Base-by-base conservation (phyloP, 2,329 filamentous ascomycete species). In the Pyrenophora seminiperda region DNA sequence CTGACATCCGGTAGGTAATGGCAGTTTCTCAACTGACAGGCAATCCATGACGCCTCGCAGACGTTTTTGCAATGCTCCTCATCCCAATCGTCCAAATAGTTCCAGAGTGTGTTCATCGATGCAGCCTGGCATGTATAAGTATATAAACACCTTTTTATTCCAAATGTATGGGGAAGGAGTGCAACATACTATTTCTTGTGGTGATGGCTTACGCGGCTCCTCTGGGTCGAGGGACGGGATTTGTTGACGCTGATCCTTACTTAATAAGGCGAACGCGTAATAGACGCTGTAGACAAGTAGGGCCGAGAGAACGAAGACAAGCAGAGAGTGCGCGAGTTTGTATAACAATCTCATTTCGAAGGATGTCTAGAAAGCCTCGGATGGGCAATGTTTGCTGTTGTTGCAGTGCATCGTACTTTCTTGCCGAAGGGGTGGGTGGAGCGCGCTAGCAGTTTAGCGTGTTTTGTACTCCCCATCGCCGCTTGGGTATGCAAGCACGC, bases 21-120 rank as follows among this genome's bases (percentile, higher is more conserved):
- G 34, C 56, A 59, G 11, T 52, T 41, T 38, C 56, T 41, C 39
- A 59, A 18, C 13, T 43, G 47, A 20, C 56, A 59, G 3, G 56
- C 56, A 19, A 29, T 50, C 56, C 56, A 59, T 3, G 56, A 59
- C 17, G 54, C 56, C 19, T 50, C 50, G 36, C 56, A 59, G 7
- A 59, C 47, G 10, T 57, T 53, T 17, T 44, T 50, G 48, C 56
- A 59, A 34, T 57, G 56, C 2, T 51, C 48, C 20, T 51, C 48
- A 17, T 59, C 56, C 38, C 47, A 50, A 13, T 59, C 56, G 3
- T 59, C 56, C 37, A 56, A 49, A 20, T 38, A 47, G 31, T 57
- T 51, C 56, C 56, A 59, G 5, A 53, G 19, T 2, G 56, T 59
- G 30, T 59, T 57, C 56, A 59, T 59, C 2, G 54, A 57, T 14